These are phyloP conservation scores for Wickerhamiella alocasiicola DNA, from an alignment of 805 yeast species.

Conservation along the genomic window DNA sequence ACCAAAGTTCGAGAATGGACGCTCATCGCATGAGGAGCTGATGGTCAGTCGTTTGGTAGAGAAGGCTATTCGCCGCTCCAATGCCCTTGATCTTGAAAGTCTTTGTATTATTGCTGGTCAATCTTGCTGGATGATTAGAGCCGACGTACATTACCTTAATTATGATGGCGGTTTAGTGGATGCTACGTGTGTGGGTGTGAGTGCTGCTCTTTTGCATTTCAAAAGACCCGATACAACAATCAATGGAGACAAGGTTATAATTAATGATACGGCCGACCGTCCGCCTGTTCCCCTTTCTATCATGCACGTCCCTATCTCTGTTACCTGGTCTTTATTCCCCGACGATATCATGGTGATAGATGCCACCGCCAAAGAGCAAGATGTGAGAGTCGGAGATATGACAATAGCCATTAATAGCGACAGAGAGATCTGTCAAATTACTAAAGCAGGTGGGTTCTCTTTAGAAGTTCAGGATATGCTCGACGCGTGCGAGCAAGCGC, in stretches of 20 bases:
- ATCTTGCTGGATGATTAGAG: constrained; percentile 83
- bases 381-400: constrained; percentile 60
- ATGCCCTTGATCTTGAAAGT: constrained; percentile 82
- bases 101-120: constrained; percentile 84
- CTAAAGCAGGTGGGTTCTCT: constrained; percentile 82
- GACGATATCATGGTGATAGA: constrained; percentile 35
- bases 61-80: constrained; percentile 80
- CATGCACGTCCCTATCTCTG: constrained; percentile 80
- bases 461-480: constrained; percentile 59
- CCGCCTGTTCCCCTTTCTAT: constrained; percentile 79
- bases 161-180: constrained; percentile 92
- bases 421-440: constrained; percentile 78
- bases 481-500: constrained; percentile 58
- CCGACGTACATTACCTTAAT: constrained; percentile 77
- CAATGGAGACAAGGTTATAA: constrained; percentile 34
- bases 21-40: constrained; percentile 65
- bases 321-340: constrained; percentile 77
- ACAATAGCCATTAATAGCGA: constrained; percentile 83
- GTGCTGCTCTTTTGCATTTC: constrained; percentile 73
- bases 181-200: constrained; percentile 79
- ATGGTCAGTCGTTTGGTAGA: constrained; percentile 73
- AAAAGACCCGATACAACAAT: constrained; percentile 74
- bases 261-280: constrained; percentile 64
- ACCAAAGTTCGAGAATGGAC: constrained; percentile 64
- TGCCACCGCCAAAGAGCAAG: constrained; percentile 66